phyloP scores from a whole-genome alignment of 2,329 filamentous ascomycete genomes.

The Chaetomium olivaceum region DNA sequence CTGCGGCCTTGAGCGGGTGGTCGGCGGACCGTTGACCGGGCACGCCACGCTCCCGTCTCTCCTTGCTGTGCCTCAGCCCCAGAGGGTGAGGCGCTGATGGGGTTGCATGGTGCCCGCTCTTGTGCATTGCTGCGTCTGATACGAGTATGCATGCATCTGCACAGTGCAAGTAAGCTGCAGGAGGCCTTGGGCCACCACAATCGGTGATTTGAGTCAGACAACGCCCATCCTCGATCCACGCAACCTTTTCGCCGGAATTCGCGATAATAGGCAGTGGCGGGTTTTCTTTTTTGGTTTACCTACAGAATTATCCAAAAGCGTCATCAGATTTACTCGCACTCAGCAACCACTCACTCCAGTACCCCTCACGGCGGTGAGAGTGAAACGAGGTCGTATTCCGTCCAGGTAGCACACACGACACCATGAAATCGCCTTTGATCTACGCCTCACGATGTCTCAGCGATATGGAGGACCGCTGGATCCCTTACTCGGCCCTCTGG shows the following conservation, averaged over 20 bases:
- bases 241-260: background rate
- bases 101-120: background rate
- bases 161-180: constrained; percentile 3
- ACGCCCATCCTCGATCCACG: background rate
- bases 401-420: background rate
- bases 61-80: background rate
- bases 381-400: background rate
- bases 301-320: background rate
- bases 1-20: background rate
- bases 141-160: background rate
- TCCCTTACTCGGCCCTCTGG: constrained; percentile 23
- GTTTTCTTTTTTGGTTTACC: background rate
- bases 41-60: background rate
- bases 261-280: background rate
- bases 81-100: background rate
- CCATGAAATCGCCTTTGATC: constrained; percentile 17
- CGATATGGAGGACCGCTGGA: constrained; percentile 20
- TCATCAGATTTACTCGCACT: background rate
- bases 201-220: background rate
- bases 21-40: background rate
- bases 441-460: constrained; percentile 15
- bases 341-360: background rate
- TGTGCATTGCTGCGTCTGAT: background rate
- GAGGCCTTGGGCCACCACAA: background rate
- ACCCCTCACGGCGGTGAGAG: background rate